Percentiles rank a stretch among this genome's conserved stretches.
phyloP scores from a whole-genome alignment of 2,329 filamentous ascomycete species.

The Zymoseptoria tritici region DNA sequence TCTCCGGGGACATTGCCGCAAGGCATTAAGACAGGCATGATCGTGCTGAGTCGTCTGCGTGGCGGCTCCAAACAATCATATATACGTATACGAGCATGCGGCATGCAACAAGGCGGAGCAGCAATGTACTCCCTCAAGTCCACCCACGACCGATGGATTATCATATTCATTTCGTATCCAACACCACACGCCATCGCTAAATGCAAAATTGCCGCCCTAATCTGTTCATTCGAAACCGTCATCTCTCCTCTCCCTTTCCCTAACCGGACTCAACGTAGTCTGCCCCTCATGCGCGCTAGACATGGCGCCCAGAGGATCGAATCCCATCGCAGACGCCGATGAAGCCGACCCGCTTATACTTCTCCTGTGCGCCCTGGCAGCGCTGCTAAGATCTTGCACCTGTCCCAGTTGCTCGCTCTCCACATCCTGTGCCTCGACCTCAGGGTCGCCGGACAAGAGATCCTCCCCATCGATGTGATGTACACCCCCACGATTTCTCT shows the following conservation, averaged over 20 bases:
- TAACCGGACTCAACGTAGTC: constrained; percentile 12
- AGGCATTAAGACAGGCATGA: too few relatives aligned
- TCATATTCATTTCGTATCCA: not conserved
- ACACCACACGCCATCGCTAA: constrained; percentile 16
- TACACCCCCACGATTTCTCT: constrained; percentile 29
- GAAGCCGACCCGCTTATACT: constrained; percentile 32
- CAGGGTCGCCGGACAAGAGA: constrained; percentile 33
- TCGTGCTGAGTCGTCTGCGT: too few relatives aligned
- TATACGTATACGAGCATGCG: too few relatives aligned
- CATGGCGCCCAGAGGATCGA: constrained; percentile 29
- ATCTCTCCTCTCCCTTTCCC: constrained; percentile 20
- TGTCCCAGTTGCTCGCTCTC: constrained; percentile 30
- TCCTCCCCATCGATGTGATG: constrained; percentile 30
- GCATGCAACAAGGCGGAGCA: too few relatives aligned
- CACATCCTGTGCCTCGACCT: constrained; percentile 28
- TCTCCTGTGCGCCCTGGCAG: constrained; percentile 33
- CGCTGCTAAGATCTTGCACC: constrained; percentile 4
- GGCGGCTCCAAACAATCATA: too few relatives aligned
- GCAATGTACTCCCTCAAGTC: too few relatives aligned
- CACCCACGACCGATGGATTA: not conserved
- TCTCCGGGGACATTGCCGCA: too few relatives aligned
- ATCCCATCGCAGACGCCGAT: constrained; percentile 13
- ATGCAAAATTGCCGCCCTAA: constrained; percentile 2
- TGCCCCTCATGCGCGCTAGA: constrained; percentile 20
- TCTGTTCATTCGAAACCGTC: constrained; percentile 27